Evolutionary conservation across 495 filamentous ascomycete species (phyloP), one percentile per base, ranked within the genome.

Genomic region (Schizothecium vesticola): DNA sequence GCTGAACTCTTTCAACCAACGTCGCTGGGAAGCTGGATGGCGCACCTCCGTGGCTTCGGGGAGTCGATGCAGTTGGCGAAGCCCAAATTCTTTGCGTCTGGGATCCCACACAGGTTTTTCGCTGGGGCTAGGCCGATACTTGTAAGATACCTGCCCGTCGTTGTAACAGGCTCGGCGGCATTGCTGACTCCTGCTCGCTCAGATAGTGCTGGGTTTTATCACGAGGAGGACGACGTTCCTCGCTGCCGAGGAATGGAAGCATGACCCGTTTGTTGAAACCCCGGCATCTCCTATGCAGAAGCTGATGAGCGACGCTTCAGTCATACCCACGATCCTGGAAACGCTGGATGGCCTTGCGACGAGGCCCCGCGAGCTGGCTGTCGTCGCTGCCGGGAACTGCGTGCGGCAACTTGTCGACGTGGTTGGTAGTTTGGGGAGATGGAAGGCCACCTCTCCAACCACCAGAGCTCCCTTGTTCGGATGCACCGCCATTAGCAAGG

Each of bases 41-140:
- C 71, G 3, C 78, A 82, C 72, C 64, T 76, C 6, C 67, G 75
- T 23, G 79, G 76, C 1, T 72, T 78, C 10, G 74, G 64, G 0
- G 51, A 69, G 23, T 58, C 79, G 29, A 72, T 81, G 33, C 70
- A 74, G 43, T 60, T 68, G 16, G 72, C 75, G 28, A 65, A 72
- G 11, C 76, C 78, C 0, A 71, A 72, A 36, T 24, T 36, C 7
- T 77, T 72, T 57, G 57, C 59, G 5, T 70, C 61, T 11, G 80
- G 77, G 3, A 65, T 74, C 21, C 61, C 73, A 1, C 79, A 82
- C 61, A 70, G 70, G 61, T 64, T 82, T 4, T 81, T 81, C 61
- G 69, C 77, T 5, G 79, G 75, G 21, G 76, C 80, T 23, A 70
- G 79, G 16, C 78, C 77, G 8, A 67, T 75, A 16, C 51, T 80